Evolutionary conservation across 352 stramenopile genomes (phyloP).

Genomic region (Peronospora belbahrii): DNA sequence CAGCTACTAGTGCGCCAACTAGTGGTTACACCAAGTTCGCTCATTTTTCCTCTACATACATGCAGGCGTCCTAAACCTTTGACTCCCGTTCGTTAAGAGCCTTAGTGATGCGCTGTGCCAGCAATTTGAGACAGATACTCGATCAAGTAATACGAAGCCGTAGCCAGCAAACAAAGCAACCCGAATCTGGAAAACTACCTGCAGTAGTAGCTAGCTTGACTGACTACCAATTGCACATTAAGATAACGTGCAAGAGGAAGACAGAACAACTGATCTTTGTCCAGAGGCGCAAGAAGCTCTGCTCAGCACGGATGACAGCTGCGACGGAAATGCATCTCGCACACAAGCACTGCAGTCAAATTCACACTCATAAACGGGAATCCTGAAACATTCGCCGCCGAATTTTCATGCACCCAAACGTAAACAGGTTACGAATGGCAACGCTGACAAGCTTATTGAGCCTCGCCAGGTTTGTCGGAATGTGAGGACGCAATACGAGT

Average conservation of each 20-base stretch:
- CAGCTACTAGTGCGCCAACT: constrained; percentile 7
- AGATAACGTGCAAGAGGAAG: constrained; percentile 40
- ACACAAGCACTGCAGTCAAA: constrained; percentile 25
- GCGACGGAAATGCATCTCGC: constrained; percentile 33
- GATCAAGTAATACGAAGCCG: constrained; percentile 30
- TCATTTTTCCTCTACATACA: constrained; percentile 20
- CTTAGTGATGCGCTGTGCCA: constrained; percentile 35
- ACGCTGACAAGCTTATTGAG: constrained; percentile 31
- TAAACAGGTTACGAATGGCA: constrained; percentile 31
- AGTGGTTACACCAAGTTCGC: constrained; percentile 19
- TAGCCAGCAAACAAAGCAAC: constrained; percentile 24
- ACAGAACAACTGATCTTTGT: constrained; percentile 46
- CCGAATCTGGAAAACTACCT: constrained; percentile 26
- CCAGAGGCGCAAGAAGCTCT: constrained; percentile 31
- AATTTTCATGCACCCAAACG: constrained; percentile 32
- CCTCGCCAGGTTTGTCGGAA: constrained; percentile 34
- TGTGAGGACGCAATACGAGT: constrained; percentile 17
- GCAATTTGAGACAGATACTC: constrained; percentile 46
- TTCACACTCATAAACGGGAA: constrained; percentile 31
- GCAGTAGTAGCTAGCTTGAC: constrained; percentile 29
- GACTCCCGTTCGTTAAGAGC: constrained; percentile 20
- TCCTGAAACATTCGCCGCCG: constrained; percentile 11
- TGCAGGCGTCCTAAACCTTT: constrained; percentile 14
- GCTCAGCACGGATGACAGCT: constrained; percentile 30
- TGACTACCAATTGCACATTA: constrained; percentile 25